A percentile compares a stretch with the other conserved stretches of the same genome.
phyloP scores from a whole-genome alignment of 768 basidiomycete genomes.

The Pulveroboletus sp. region DNA sequence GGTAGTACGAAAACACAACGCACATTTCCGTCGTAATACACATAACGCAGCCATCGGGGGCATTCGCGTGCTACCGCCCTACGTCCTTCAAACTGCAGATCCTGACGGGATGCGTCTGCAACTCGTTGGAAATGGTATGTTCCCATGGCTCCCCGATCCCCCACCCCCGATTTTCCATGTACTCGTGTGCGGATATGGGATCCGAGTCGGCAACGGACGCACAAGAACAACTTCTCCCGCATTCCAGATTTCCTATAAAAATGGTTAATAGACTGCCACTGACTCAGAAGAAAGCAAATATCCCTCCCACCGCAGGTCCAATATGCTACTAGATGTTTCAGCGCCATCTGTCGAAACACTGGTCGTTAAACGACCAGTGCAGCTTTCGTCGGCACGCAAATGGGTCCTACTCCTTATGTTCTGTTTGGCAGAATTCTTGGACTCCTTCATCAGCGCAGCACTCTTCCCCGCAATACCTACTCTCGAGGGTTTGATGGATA shows the following conservation, averaged over 20 bases:
- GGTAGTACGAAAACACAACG: too few relatives aligned
- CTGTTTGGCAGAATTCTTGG: conserved; percentile 42
- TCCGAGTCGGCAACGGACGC: not conserved
- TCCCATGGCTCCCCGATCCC: not conserved
- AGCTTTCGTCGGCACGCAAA: conserved; percentile 25
- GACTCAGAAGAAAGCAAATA: not conserved
- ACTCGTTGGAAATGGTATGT: not conserved
- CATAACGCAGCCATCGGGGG: too few relatives aligned
- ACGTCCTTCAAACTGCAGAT: not conserved
- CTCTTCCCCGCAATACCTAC: conserved; percentile 33
- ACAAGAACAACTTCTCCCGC: not conserved
- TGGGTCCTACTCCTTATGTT: conserved; percentile 33
- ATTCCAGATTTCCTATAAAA: not conserved
- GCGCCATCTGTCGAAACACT: not conserved
- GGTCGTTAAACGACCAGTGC: conserved; percentile 1
- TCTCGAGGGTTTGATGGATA: conserved; percentile 24
- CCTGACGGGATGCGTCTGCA: not conserved
- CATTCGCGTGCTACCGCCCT: too few relatives aligned
- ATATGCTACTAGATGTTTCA: conserved; percentile 7
- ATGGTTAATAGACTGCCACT: not conserved
- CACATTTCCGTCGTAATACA: too few relatives aligned
- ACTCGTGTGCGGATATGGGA: not conserved
- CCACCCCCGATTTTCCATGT: not conserved
- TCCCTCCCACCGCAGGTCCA: not conserved
- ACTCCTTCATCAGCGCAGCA: conserved; percentile 41